Conservation (phyloP, 371 early-diverging fungal species). For the Chytridiales sp. region DNA sequence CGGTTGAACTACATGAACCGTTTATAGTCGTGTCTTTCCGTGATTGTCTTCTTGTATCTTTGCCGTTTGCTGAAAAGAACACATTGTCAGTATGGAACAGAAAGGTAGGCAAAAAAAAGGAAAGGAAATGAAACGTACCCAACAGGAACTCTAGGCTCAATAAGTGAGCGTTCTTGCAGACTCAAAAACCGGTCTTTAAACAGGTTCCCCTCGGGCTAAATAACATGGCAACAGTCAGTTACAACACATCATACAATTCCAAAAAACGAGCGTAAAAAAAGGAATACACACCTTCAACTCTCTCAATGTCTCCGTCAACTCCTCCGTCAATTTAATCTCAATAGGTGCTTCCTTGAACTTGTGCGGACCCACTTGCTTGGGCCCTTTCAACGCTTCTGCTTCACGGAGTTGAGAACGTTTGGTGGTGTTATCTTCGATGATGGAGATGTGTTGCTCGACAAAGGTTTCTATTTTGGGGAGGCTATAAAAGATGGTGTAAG, state of each 20-base stretch:
- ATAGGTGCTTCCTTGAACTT: slow-evolving; percentile 45
- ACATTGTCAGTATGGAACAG: background rate
- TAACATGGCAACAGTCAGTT: slow-evolving; percentile 11
- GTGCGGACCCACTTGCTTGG: slow-evolving; percentile 6
- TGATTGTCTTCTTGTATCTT: slow-evolving; percentile 39
- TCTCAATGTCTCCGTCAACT: slow-evolving; percentile 58
- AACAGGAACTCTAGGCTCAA: slow-evolving; percentile 72
- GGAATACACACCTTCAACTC: slow-evolving; percentile 41
- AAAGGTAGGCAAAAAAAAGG: background rate
- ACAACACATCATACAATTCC: background rate
- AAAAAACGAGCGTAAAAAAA: background rate
- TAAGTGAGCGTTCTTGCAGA: slow-evolving; percentile 80
- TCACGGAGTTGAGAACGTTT: slow-evolving; percentile 9
- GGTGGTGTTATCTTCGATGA: no score
- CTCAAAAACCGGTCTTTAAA: slow-evolving; percentile 79
- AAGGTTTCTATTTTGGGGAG: slow-evolving; percentile 35
- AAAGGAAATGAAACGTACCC: slow-evolving; percentile 21
- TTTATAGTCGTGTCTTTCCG: slow-evolving; percentile 51
- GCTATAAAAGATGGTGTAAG: slow-evolving; percentile 1
- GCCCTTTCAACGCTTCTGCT: slow-evolving; percentile 11
- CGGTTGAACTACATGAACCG: no score
- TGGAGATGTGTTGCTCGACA: slow-evolving; percentile 1
- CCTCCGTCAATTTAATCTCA: slow-evolving; percentile 61
- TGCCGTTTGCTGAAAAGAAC: slow-evolving; percentile 21
- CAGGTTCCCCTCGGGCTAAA: slow-evolving; percentile 85